phyloP scores from a whole-genome alignment of 1,139 yeast species.

The Taiozyma sp. region DNA sequence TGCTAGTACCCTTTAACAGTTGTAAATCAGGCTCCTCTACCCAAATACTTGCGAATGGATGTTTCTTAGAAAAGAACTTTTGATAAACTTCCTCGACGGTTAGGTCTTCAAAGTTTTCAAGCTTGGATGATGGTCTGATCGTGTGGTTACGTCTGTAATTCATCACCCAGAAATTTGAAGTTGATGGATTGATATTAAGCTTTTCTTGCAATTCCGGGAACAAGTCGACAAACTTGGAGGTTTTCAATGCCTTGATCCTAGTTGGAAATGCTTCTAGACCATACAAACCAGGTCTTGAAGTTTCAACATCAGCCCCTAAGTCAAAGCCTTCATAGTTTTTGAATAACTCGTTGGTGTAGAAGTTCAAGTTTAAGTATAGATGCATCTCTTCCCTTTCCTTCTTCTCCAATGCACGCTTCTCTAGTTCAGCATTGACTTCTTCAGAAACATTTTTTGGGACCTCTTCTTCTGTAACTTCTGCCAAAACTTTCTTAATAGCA shows the following conservation, averaged over 20 bases:
- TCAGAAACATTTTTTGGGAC: slow-evolving; percentile 69
- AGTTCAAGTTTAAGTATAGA: slow-evolving; percentile 55
- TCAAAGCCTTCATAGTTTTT: slow-evolving; percentile 69
- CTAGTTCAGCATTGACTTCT: slow-evolving; percentile 56
- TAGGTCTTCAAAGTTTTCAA: slow-evolving; percentile 34
- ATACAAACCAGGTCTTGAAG: slow-evolving; percentile 40
- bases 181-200: slow-evolving; percentile 35
- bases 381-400: slow-evolving; percentile 76
- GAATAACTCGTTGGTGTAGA: slow-evolving; percentile 49
- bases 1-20: slow-evolving; percentile 9
- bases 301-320: slow-evolving; percentile 52
- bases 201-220: slow-evolving; percentile 43
- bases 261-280: slow-evolving; percentile 46
- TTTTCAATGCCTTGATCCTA: slow-evolving; percentile 49
- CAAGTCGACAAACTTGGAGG: slow-evolving; percentile 47
- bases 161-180: slow-evolving; percentile 59
- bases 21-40: slow-evolving; percentile 25
- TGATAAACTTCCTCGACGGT: slow-evolving; percentile 41
- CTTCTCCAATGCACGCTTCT: slow-evolving; percentile 49
- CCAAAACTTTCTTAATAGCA: slow-evolving; percentile 52
- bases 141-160: slow-evolving; percentile 72
- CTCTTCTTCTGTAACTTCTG: slow-evolving; percentile 47
- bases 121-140: slow-evolving; percentile 51
- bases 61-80: slow-evolving; percentile 21
- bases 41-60: slow-evolving; percentile 20